phyloP scores from a whole-genome alignment of 495 filamentous ascomycete genomes.

The Pyrenula aspistea region DNA sequence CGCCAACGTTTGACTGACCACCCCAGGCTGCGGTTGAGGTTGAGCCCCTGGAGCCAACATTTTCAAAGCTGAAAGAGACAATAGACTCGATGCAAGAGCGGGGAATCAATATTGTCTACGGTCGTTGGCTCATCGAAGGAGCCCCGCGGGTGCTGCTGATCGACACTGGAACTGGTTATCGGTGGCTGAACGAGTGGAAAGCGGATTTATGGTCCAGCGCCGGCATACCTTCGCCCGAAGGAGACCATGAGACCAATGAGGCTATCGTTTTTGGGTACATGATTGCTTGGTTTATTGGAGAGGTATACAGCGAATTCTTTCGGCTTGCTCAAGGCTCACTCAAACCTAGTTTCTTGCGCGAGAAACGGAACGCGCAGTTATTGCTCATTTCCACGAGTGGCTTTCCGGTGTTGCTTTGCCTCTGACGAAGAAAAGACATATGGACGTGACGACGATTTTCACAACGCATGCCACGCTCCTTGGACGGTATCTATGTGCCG shows the following conservation, averaged over 20 bases:
- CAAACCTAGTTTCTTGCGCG: conserved; percentile 73
- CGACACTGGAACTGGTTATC: conserved; percentile 85
- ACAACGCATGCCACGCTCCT: conserved; percentile 94
- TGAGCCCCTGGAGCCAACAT: conserved; percentile 76
- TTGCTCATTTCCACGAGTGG: conserved; percentile 99
- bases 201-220: conserved; percentile 85
- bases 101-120: conserved; percentile 83
- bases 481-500: conserved; percentile 91
- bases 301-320: conserved; percentile 45
- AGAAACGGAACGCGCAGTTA: conserved; percentile 78
- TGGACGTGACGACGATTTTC: conserved; percentile 97
- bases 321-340: conserved; percentile 2
- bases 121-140: conserved; percentile 94
- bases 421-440: conserved; percentile 79
- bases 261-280: conserved; percentile 96
- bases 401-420: conserved; percentile 92
- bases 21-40: conserved; percentile 84
- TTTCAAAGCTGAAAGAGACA: conserved; percentile 65
- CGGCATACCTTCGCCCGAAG: conserved; percentile 82
- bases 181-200: conserved; percentile 94
- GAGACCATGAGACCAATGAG: conserved; percentile 93
- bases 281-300: conserved; percentile 95
- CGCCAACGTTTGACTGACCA: conserved; percentile 2
- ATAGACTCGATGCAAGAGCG: conserved; percentile 83
- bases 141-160: conserved; percentile 89